A percentile compares a stretch with the other conserved stretches of the same genome.
These are phyloP conservation scores for Cucurbitaria berberidis DNA, from an alignment of 2,329 filamentous ascomycete species.

Conservation along the genomic window DNA sequence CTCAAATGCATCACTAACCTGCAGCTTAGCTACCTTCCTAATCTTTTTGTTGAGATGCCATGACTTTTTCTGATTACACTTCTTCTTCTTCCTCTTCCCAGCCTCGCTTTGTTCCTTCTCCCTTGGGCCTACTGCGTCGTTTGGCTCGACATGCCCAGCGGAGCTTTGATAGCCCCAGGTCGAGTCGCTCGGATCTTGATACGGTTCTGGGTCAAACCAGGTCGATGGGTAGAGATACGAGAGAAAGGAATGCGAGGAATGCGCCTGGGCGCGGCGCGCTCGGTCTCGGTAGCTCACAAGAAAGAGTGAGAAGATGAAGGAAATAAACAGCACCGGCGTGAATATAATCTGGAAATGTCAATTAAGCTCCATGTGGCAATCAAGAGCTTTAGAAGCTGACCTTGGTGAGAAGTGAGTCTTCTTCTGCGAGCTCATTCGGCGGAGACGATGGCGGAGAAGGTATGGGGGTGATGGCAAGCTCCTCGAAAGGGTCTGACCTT, in stretches of 20 bases:
- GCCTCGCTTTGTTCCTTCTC: slow-evolving; percentile 4
- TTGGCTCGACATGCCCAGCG: slow-evolving; percentile 28
- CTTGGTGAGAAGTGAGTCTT: slow-evolving; percentile 31
- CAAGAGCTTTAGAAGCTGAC: slow-evolving; percentile 18
- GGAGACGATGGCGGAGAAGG: slow-evolving; percentile 31
- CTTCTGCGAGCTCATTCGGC: slow-evolving; percentile 17
- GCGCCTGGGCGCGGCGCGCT: slow-evolving; percentile 53
- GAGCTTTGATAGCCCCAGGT: slow-evolving; percentile 26
- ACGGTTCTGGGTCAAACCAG: slow-evolving; percentile 52
- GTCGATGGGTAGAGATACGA: slow-evolving; percentile 30
- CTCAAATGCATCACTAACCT: slow-evolving; percentile 68
- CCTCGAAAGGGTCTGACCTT: slow-evolving; percentile 39
- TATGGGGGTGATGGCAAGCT: slow-evolving; percentile 33
- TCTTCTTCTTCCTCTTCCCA: slow-evolving; percentile 28
- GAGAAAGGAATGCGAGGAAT: slow-evolving; percentile 29
- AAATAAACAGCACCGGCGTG: slow-evolving; percentile 68
- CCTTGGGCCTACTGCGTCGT: slow-evolving; percentile 22
- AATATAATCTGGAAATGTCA: slow-evolving; percentile 54
- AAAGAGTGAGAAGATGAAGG: slow-evolving; percentile 69
- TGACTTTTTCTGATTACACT: too few species aligned
- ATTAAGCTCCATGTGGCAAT: background rate
- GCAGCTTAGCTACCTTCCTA: slow-evolving; percentile 65
- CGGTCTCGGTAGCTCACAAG: slow-evolving; percentile 66
- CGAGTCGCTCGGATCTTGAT: slow-evolving; percentile 47
- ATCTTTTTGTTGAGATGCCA: slow-evolving; percentile 54